Evolutionary conservation across 2,329 filamentous ascomycete species (phyloP).

Genomic region (Juglanconis juglandina): DNA sequence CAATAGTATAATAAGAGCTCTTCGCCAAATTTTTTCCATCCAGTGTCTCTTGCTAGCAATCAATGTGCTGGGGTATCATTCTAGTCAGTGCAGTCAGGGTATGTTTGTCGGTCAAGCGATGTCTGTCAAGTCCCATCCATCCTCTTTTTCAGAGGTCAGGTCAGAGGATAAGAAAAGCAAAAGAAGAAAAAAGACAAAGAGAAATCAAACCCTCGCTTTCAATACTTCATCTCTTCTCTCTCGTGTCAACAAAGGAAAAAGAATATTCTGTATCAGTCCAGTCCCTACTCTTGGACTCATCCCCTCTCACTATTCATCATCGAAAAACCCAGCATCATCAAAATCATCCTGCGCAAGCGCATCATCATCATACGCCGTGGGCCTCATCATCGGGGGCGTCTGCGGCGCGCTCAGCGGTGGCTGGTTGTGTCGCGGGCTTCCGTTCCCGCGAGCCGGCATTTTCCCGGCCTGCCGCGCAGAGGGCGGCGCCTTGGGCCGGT

Average conservation of each 20-base stretch:
- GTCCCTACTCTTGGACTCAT: not conserved
- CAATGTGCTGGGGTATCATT: not conserved
- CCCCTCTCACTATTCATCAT: conserved; percentile 20
- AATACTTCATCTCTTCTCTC: not conserved
- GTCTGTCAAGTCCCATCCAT: not conserved
- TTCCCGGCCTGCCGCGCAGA: conserved; percentile 38
- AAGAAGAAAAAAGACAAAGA: not conserved
- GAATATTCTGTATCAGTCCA: not conserved
- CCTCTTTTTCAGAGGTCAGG: not conserved
- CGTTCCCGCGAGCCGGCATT: conserved; percentile 29
- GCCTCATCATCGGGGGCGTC: conserved; percentile 61
- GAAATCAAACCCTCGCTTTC: not conserved
- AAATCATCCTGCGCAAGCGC: conserved; percentile 54
- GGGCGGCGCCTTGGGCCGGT: conserved; percentile 31
- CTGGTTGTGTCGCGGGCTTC: conserved; percentile 42
- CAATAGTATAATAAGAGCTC: not conserved
- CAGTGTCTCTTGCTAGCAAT: not conserved
- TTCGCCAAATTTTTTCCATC: not conserved
- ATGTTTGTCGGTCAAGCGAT: not conserved
- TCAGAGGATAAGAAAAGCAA: conserved; percentile 1
- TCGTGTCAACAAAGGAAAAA: conserved; percentile 11
- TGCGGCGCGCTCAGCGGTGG: conserved; percentile 38
- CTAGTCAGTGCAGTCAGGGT: not conserved
- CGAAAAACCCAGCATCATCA: conserved; percentile 54
- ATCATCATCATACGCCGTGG: conserved; percentile 58